Percentiles rank a stretch among this genome's conserved stretches.
phyloP scores from a whole-genome alignment of 73 alveolate species.

The Tetrahymena malaccensis region DNA sequence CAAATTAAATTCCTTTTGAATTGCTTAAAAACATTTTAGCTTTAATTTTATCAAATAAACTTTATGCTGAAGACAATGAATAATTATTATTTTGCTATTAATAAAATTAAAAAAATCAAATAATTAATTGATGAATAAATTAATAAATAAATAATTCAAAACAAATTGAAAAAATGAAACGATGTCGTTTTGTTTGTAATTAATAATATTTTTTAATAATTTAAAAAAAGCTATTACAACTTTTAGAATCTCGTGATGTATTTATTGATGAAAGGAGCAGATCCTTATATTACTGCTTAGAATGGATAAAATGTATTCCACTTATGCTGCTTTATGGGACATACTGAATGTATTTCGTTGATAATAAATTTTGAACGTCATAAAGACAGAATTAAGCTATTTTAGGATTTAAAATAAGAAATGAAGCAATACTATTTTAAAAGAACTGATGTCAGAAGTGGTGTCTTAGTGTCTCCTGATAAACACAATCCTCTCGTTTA shows the following conservation, averaged over 20 bases:
- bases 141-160: too few relatives aligned
- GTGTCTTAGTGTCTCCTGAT: constrained; percentile 60
- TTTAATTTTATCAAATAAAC: too few relatives aligned
- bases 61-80: too few relatives aligned
- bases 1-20: too few relatives aligned
- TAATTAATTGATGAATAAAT: too few relatives aligned
- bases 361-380: neutral
- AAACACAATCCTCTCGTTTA: constrained; percentile 50
- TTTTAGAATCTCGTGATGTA: constrained; percentile 27
- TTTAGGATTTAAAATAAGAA: constrained; percentile 7
- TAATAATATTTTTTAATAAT: neutral
- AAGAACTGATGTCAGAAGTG: constrained; percentile 66
- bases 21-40: too few relatives aligned
- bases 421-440: constrained; percentile 60
- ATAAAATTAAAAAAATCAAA: too few relatives aligned
- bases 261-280: constrained; percentile 43
- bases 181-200: neutral
- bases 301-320: constrained; percentile 33
- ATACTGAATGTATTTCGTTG: constrained; percentile 12
- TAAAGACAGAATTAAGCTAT: neutral
- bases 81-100: too few relatives aligned
- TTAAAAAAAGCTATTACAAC: constrained; percentile 13
- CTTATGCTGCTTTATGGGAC: constrained; percentile 27
- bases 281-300: constrained; percentile 23
- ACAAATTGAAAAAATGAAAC: neutral